Base-by-base conservation (phyloP, 352 stramenopile species). In the Globisporangium abappressorium region DNA sequence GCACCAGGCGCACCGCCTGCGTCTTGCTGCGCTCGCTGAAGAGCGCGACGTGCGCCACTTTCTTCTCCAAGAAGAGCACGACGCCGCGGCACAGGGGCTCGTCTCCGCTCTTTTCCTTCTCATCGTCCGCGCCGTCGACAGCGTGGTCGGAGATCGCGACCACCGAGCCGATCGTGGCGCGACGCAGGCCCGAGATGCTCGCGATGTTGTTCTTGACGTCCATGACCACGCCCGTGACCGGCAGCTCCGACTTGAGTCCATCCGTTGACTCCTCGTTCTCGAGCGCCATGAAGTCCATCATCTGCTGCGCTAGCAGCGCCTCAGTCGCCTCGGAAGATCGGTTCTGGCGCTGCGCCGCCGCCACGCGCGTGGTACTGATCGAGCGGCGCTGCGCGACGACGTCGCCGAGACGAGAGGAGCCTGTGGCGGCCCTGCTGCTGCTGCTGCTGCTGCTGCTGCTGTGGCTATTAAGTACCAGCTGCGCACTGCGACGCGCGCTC, bases 201-300 rank as follows among this genome's bases (percentile, higher is more conserved):
- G 83, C 86, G 26, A 94, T 78, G 34, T 79, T 75, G 73, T 90
- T 91, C 71, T 89, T 84, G 20, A 94, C 71, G 69, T 86, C 76
- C 59, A 93, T 75, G 34, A 94, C 73, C 6, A 85, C 73, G 51
- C 86, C 86, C 15, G 56, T 65, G 20, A 88, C 34, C 1, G 83
- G 76, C 36, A 94, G 73, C 26, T 73, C 51, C 41, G 62, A 43
- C 12, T 43, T 30, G 5, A 71, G 3, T 11, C 62, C 41, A 5
- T 74, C 51, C 0, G 4, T 26, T 6, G n/a, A 34, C 14, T 33
- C 30, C 0, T 76, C 70, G 57, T 81, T 78, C 9, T 73, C 76
- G 7, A 84, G 67, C 64, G 75, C 68, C 73, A 90, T 84, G 64
- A 84, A 88, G 65, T 92, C 84, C 53, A 90, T 56, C 74, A 92